Evolutionary conservation across 192 early-diverging fungal genomes (phyloP).

Genomic region (Jimgerdemannia lactiflua): DNA sequence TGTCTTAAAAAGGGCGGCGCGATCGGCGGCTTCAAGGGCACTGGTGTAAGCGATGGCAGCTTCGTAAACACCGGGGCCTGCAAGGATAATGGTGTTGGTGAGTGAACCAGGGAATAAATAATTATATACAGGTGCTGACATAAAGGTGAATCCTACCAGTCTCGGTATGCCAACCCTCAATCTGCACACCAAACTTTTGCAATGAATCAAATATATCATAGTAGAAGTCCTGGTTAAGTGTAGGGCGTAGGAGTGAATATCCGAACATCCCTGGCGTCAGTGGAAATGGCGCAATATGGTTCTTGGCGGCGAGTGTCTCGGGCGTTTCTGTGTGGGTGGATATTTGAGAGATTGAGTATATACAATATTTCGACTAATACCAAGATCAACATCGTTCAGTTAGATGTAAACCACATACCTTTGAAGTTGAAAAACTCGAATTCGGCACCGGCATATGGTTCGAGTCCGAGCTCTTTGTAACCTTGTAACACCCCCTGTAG

Average conservation of each 20-base stretch:
- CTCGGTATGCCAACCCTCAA: constrained; percentile 81
- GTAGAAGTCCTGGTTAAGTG: constrained; percentile 67
- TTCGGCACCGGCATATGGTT: constrained; percentile 55
- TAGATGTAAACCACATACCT: constrained; percentile 36
- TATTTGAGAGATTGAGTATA: no score
- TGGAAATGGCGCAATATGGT: constrained; percentile 48
- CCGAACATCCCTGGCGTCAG: constrained; percentile 84
- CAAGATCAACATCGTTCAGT: no score
- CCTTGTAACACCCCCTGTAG: constrained; percentile 44
- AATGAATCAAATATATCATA: constrained; percentile 65
- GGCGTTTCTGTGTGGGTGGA: constrained; percentile 57
- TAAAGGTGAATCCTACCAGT: constrained; percentile 33
- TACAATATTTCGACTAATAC: no score
- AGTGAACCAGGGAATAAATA: not conserved
- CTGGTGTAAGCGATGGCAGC: constrained; percentile 66
- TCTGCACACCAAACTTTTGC: constrained; percentile 50
- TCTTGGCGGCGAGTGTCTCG: constrained; percentile 58
- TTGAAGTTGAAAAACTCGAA: constrained; percentile 82
- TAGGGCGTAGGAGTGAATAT: constrained; percentile 68
- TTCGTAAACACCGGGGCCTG: constrained; percentile 78
- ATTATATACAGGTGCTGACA: not conserved
- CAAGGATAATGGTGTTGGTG: constrained; percentile 2
- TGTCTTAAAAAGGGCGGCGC: constrained; percentile 76
- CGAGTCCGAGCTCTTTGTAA: constrained; percentile 31
- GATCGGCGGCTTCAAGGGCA: constrained; percentile 62